Conservation (phyloP, 257 asterid species). For the Nicotiana obtusifolia region DNA sequence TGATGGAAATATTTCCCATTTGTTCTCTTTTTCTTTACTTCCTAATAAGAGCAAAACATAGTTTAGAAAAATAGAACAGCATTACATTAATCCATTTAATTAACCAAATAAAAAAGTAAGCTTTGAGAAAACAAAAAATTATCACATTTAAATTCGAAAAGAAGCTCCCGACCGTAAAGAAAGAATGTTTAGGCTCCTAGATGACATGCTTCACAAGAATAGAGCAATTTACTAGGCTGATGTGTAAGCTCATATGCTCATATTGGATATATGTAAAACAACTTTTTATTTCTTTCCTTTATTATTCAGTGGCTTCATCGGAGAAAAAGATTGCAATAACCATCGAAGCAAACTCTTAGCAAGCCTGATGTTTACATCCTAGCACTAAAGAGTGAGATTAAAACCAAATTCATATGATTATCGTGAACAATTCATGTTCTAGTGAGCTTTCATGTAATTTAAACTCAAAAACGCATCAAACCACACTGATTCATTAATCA, state of each 20-base stretch:
- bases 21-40: not conserved
- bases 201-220: slow-evolving; percentile 5
- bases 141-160: not conserved
- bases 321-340: not conserved
- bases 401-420: not conserved
- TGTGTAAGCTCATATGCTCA: not conserved
- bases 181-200: not conserved
- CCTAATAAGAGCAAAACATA: not conserved
- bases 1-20: not conserved
- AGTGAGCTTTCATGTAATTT: not conserved
- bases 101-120: not conserved
- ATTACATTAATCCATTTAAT: not conserved
- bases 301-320: not conserved
- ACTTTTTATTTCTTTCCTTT: not conserved
- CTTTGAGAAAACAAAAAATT: not conserved
- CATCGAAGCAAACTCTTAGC: not conserved
- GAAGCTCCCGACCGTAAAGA: not conserved
- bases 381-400: not conserved
- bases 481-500: not conserved
- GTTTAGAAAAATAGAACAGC: not conserved
- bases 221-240: not conserved
- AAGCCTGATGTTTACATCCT: not conserved
- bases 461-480: not conserved
- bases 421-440: not conserved
- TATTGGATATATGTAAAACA: not conserved